phyloP scores from a whole-genome alignment of 495 filamentous ascomycete genomes.

The Entonaema liquescens region DNA sequence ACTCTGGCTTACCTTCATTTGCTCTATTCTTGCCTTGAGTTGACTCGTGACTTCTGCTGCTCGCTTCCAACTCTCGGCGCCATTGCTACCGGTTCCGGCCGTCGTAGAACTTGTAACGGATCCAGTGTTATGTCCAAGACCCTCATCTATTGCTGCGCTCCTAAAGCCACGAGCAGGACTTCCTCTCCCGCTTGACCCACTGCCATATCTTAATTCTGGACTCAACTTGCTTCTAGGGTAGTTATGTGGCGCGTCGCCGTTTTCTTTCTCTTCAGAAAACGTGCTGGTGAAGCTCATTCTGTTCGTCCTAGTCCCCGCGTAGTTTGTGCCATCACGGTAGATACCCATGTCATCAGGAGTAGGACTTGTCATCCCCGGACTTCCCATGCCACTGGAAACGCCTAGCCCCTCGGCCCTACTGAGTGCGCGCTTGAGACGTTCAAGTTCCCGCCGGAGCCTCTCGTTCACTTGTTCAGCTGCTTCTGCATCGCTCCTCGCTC shows the following conservation, averaged over 20 bases:
- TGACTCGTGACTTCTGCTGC: slow-evolving; percentile 99
- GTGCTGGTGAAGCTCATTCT: slow-evolving; percentile 76
- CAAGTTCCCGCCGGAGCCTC: slow-evolving; percentile 86
- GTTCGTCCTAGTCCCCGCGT: slow-evolving; percentile 48
- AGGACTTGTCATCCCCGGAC: slow-evolving; percentile 56
- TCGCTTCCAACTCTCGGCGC: slow-evolving; percentile 93
- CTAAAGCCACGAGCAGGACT: slow-evolving; percentile 62
- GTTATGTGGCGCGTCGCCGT: slow-evolving; percentile 57
- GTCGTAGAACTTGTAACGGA: slow-evolving; percentile 48
- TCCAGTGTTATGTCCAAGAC: slow-evolving; percentile 39
- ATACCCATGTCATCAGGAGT: slow-evolving; percentile 61
- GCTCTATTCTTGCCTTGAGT: slow-evolving; percentile 94
- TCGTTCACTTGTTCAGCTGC: slow-evolving; percentile 83
- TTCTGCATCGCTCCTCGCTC: slow-evolving; percentile 89
- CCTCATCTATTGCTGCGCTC: slow-evolving; percentile 40
- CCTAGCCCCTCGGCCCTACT: slow-evolving; percentile 60
- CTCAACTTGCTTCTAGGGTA: slow-evolving; percentile 62
- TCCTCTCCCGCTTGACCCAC: slow-evolving; percentile 62
- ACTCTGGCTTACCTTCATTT: slow-evolving; percentile 64
- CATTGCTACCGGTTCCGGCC: slow-evolving; percentile 58
- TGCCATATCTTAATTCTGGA: slow-evolving; percentile 59
- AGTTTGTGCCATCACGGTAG: slow-evolving; percentile 61
- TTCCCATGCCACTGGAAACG: slow-evolving; percentile 49
- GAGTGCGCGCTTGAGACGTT: slow-evolving; percentile 84
- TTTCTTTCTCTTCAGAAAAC: slow-evolving; percentile 87